Evolutionary conservation across 306 rosid genomes (phyloP).

Genomic region (Heteromeles arbutifolia): DNA sequence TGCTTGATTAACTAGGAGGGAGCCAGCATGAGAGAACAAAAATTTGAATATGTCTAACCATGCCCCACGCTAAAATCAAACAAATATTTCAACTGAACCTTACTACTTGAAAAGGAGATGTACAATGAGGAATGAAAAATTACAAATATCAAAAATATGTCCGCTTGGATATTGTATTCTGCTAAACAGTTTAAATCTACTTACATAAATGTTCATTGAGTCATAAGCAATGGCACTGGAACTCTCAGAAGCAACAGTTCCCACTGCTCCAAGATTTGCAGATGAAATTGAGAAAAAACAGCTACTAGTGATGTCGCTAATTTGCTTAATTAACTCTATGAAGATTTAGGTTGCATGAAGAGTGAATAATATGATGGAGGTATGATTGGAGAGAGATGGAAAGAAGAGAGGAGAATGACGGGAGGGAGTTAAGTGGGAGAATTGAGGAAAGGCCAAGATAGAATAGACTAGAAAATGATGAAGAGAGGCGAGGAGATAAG

Average conservation of each 20-base stretch:
- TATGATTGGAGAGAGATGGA: too few relatives aligned
- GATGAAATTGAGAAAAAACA: constrained; percentile 39
- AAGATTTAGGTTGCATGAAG: too few relatives aligned
- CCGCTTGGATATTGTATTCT: neutral
- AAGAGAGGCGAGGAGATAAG: too few relatives aligned
- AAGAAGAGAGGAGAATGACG: too few relatives aligned
- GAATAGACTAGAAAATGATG: too few relatives aligned
- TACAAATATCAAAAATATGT: too few relatives aligned
- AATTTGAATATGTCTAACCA: constrained; percentile 63
- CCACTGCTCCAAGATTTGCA: constrained; percentile 55
- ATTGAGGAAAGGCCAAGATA: too few relatives aligned
- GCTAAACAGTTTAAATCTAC: constrained; percentile 8
- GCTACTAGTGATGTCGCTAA: constrained; percentile 51
- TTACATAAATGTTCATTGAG: constrained; percentile 48
- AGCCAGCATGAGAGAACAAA: constrained; percentile 61
- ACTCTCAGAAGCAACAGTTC: constrained; percentile 38
- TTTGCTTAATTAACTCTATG: neutral
- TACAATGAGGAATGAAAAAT: too few relatives aligned
- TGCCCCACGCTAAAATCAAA: constrained; percentile 34
- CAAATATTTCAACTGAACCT: constrained; percentile 6
- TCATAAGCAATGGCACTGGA: constrained; percentile 17
- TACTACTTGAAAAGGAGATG: neutral
- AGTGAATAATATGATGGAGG: too few relatives aligned
- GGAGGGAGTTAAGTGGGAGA: too few relatives aligned
- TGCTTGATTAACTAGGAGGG: constrained; percentile 25